phyloP scores from a whole-genome alignment of 371 early-diverging fungal genomes.

The Mucor ambiguus region DNA sequence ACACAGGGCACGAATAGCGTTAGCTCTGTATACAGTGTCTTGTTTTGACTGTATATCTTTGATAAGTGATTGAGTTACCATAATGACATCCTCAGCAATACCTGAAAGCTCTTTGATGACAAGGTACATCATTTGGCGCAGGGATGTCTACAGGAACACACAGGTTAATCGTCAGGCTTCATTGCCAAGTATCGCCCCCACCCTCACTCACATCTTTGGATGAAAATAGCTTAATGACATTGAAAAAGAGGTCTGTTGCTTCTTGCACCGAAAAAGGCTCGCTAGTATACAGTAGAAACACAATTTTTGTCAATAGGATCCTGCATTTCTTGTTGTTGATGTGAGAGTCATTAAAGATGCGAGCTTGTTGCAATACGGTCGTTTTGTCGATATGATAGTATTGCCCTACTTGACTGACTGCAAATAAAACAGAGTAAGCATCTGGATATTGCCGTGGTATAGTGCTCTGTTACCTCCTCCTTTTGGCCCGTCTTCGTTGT shows the following conservation, averaged over 20 bases:
- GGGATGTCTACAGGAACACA: slow-evolving; percentile 59
- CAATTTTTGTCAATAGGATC: slow-evolving; percentile 88
- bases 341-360: slow-evolving; percentile 95
- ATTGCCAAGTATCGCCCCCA: neutral
- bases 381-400: slow-evolving; percentile 86
- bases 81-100: slow-evolving; percentile 94
- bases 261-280: slow-evolving; percentile 91
- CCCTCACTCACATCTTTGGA: slow-evolving; percentile 81
- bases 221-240: slow-evolving; percentile 97
- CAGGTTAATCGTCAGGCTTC: neutral
- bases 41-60: slow-evolving; percentile 96
- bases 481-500: neutral
- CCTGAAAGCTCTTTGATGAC: slow-evolving; percentile 96
- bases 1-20: slow-evolving; percentile 94
- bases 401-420: slow-evolving; percentile 45
- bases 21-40: slow-evolving; percentile 89
- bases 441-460: neutral
- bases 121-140: slow-evolving; percentile 96
- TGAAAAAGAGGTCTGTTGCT: slow-evolving; percentile 97
- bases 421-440: neutral
- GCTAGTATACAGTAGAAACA: slow-evolving; percentile 90
- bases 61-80: slow-evolving; percentile 95
- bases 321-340: slow-evolving; percentile 94
- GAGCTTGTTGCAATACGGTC: slow-evolving; percentile 94
- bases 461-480: neutral